Conservation (phyloP, 2,329 filamentous ascomycete species). For the Neonectria punicea region DNA sequence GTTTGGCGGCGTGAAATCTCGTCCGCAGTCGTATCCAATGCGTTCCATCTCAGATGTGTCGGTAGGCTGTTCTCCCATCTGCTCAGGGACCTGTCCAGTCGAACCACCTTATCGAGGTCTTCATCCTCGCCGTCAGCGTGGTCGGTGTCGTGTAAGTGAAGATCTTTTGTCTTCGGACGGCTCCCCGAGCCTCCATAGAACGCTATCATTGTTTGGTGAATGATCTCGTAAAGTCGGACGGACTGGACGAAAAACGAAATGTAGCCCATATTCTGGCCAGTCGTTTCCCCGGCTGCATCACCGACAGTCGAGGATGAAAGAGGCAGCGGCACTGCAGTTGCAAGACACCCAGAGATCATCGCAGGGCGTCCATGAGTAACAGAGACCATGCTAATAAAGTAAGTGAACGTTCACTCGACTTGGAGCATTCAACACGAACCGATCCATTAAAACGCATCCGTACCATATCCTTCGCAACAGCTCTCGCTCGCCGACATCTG, state of each 20-base stretch:
- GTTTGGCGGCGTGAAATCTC: conserved; percentile 46
- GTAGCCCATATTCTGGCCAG: conserved; percentile 16
- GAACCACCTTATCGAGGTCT: conserved; percentile 46
- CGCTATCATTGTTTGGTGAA: conserved; percentile 44
- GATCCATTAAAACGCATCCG: conserved; percentile 52
- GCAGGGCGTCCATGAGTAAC: conserved; percentile 50
- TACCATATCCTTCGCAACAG: conserved; percentile 49
- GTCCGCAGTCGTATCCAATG: conserved; percentile 25
- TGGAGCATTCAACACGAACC: conserved; percentile 38
- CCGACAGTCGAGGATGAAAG: neutral
- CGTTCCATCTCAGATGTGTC: conserved; percentile 36
- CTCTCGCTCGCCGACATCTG: conserved; percentile 40
- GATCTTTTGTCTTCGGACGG: conserved; percentile 18
- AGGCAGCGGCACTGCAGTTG: conserved; percentile 44
- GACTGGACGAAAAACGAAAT: conserved; percentile 50
- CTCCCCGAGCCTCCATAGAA: conserved; percentile 41
- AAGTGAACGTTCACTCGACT: neutral
- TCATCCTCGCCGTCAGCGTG: conserved; percentile 31
- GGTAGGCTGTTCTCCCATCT: conserved; percentile 48
- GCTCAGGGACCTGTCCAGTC: conserved; percentile 45
- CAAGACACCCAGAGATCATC: conserved; percentile 46
- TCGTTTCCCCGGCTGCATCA: neutral
- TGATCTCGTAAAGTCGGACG: conserved; percentile 51
- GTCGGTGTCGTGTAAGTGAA: conserved; percentile 12
- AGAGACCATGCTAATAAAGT: conserved; percentile 45